phyloP scores from a whole-genome alignment of 1,284 basidiomycete genomes.

The Pseudozyma tsukubaensis region DNA sequence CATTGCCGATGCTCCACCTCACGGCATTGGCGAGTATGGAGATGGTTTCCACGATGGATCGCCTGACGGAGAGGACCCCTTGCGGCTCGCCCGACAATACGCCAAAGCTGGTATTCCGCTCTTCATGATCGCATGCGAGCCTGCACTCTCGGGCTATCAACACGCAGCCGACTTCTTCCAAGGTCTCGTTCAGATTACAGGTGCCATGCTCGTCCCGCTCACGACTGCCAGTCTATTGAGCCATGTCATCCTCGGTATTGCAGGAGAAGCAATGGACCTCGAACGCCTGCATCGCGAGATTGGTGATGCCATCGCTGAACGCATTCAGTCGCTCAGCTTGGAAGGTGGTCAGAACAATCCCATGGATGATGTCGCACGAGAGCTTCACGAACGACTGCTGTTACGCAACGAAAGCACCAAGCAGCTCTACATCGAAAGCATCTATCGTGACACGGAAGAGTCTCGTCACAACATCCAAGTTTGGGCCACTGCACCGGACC shows the following conservation, averaged over 20 bases:
- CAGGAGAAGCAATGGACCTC: slow-evolving; percentile 96
- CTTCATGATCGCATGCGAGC: slow-evolving; percentile 88
- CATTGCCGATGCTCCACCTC: slow-evolving; percentile 96
- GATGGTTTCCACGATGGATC: slow-evolving; percentile 76
- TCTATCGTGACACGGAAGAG: slow-evolving; percentile 76
- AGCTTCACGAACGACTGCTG: slow-evolving; percentile 89
- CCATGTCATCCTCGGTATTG: slow-evolving; percentile 97
- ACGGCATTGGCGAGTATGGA: slow-evolving; percentile 77
- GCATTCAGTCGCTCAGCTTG: slow-evolving; percentile 80
- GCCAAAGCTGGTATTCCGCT: slow-evolving; percentile 77
- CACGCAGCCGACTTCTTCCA: slow-evolving; percentile 87
- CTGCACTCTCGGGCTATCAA: slow-evolving; percentile 82
- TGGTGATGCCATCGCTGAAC: slow-evolving; percentile 89
- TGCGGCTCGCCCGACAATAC: slow-evolving; percentile 88
- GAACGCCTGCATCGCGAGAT: slow-evolving; percentile 94
- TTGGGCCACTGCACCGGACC: slow-evolving; percentile 80
- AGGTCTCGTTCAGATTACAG: slow-evolving; percentile 64
- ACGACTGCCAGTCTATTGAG: slow-evolving; percentile 94
- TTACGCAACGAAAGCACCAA: slow-evolving; percentile 96
- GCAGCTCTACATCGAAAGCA: slow-evolving; percentile 94
- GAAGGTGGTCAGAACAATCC: slow-evolving; percentile 74
- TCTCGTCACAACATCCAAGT: slow-evolving; percentile 88
- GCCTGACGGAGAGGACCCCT: slow-evolving; percentile 80
- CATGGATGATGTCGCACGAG: slow-evolving; percentile 93
- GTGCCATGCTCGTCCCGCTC: slow-evolving; percentile 91